Evolutionary conservation across 768 basidiomycete genomes (phyloP), one percentile per base, ranked within the genome.

Genomic region (Phaffia tasmanica): DNA sequence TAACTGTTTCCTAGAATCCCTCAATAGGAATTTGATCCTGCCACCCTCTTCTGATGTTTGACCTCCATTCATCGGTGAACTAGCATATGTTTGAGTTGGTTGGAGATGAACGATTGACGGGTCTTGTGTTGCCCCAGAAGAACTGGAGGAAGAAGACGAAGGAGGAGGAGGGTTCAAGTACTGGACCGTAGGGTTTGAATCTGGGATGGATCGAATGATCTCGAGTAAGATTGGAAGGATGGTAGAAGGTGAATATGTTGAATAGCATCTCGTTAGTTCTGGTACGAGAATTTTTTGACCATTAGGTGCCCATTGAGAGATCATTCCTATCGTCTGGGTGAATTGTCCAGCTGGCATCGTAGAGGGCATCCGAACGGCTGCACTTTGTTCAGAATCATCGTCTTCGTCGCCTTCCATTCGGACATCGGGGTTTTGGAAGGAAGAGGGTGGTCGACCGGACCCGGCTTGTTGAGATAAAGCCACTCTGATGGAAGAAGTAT

Each of bases 191-290:
- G 67, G 67, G 19, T 63, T 27, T 6, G 67, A 63, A 48, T 48
- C n/a, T 14, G 62, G 67, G 29, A 57, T 21, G 51, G 59, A n/a
- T 1, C 25, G 25, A 42, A 68, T 29, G 56, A 68, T 57, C 11
- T 42, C 48, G 42, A 63, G 46, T 25, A 68, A 55, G 50, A 68
- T n/a, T 8, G 67, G 67, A 30, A 68, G 61, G 46, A 68, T 54
- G 3, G 51, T 29, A 25, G 67, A 68, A 21, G 67, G 67, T n/a
- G 61, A 61, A 18, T 49, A 47, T 16, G 54, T 46, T 15, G 67
- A 68, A 61, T 32, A 68, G 56, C 62, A 63, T 51, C 62, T 29
- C 23, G 67, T 68, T 19, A 68, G 56, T 42, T 62, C 54, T 18
- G 56, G 62, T 18, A 59, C 35, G 58, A 59, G 58, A 23, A 42